Evolutionary conservation across 2,329 filamentous ascomycete species (phyloP), one percentile per base, ranked within the genome.

Genomic region (Helotiales sp.): DNA sequence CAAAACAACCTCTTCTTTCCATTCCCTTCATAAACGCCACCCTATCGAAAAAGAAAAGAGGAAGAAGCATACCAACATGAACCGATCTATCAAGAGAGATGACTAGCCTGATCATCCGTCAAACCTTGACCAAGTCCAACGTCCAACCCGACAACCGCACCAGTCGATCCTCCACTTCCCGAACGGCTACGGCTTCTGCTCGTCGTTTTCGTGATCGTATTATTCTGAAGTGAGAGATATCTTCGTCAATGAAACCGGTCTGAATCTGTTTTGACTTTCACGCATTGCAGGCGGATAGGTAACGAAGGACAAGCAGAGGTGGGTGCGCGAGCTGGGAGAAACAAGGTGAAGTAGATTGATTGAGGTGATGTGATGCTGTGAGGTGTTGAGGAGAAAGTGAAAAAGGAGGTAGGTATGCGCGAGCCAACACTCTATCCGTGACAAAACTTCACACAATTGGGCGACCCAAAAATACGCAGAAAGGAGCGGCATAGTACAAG

Each of bases 401-500:
- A 66, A 45, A 47, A 63, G 62, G 30, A 50, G 40, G 52, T 57
- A 43, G 65, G 69, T 70, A 72, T 73, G 71, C 74, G 74, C 63
- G 73, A 75, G 73, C 73, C 70, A 71, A 73, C 50, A 70, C 62
- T 71, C 70, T 70, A 71, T 72, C 70, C 64, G 55, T 65, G 62
- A 70, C 69, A 69, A 69, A 72, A 70, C 61, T 72, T 69, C 64
- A 61, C 68, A 66, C 43, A 50, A 34, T 50, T 52, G 58, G 65
- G 61, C 70, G 70, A 66, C 71, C 67, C 70, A 60, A 70, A 40
- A 54, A 37, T 72, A 73, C 60, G 63, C 69, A 71, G 69, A 75
- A 75, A 58, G 67, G 73, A 75, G 73, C 65, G 70, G 71, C 67
- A 73, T 71, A 74, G 66, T 71, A 67, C 67, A 72, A 66, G 58